A percentile compares a stretch with the other conserved stretches of the same genome.
phyloP scores from a whole-genome alignment of 1,284 basidiomycete genomes.

The Entoloma clypeatum region DNA sequence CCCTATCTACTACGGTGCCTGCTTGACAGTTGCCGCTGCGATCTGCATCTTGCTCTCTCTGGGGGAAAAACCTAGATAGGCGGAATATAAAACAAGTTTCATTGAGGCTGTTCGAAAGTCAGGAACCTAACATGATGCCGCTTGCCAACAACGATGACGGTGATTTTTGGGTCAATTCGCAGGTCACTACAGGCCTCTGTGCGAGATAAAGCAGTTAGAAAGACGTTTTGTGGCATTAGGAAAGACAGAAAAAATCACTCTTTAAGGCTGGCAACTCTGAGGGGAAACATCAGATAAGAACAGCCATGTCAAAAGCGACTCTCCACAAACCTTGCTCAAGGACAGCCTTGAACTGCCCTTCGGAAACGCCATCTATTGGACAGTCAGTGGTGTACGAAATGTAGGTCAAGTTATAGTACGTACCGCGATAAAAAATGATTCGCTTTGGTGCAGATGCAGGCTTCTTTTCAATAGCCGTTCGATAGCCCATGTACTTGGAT shows the following conservation, averaged over 20 bases:
- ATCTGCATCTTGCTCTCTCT: conserved; percentile 48
- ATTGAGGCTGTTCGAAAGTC: background rate
- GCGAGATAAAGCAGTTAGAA: conserved; percentile 9
- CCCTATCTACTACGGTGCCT: conserved; percentile 71
- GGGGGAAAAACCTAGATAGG: conserved; percentile 57
- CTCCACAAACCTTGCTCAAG: conserved; percentile 47
- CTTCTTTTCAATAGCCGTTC: conserved; percentile 50
- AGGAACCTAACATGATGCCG: conserved; percentile 64
- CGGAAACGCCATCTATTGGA: conserved; percentile 69
- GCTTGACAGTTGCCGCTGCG: conserved; percentile 70
- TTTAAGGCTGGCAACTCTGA: conserved; percentile 56
- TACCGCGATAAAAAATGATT: conserved; percentile 73
- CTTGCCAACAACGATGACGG: conserved; percentile 73
- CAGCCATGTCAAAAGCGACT: conserved; percentile 15
- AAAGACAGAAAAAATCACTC: conserved; percentile 32
- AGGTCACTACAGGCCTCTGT: conserved; percentile 59
- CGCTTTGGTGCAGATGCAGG: conserved; percentile 49
- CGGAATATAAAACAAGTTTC: background rate
- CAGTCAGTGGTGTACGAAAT: background rate
- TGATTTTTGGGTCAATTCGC: conserved; percentile 61
- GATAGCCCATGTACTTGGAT: conserved; percentile 52
- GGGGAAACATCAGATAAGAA: conserved; percentile 6
- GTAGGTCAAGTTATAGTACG: conserved; percentile 13
- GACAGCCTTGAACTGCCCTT: conserved; percentile 74
- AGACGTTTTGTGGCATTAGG: background rate